phyloP scores from a whole-genome alignment of 2,329 filamentous ascomycete genomes.

The Trichocomaceae sp. region DNA sequence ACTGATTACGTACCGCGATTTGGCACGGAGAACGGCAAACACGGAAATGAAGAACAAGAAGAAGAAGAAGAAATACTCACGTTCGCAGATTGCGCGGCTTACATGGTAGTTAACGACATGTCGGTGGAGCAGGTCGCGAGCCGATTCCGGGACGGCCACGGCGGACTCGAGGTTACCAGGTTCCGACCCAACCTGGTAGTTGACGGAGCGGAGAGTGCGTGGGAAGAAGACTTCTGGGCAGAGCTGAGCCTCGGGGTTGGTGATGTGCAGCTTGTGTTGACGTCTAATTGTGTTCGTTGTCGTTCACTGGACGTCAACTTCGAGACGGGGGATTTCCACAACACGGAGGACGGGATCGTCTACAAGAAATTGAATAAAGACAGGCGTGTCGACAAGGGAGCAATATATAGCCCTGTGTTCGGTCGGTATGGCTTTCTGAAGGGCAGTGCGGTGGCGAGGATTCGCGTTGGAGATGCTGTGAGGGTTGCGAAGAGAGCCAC shows the following conservation, averaged over 20 bases:
- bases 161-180: conserved; percentile 55
- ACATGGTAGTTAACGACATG: conserved; percentile 60
- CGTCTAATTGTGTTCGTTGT: conserved; percentile 64
- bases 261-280: conserved; percentile 48
- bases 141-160: conserved; percentile 45
- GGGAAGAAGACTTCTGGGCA: conserved; percentile 68
- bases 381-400: conserved; percentile 62
- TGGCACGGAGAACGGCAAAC: not conserved
- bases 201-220: conserved; percentile 50
- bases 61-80: conserved; percentile 50
- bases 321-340: conserved; percentile 52
- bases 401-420: conserved; percentile 64
- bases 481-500: conserved; percentile 40
- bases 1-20: conserved; percentile 3
- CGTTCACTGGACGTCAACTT: conserved; percentile 67
- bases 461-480: conserved; percentile 54
- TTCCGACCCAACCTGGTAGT: conserved; percentile 70
- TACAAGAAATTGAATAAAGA: conserved; percentile 66
- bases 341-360: conserved; percentile 53
- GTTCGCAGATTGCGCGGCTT: conserved; percentile 64
- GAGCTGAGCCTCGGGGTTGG: conserved; percentile 45
- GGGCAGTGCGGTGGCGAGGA: conserved; percentile 25
- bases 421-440: conserved; percentile 63
- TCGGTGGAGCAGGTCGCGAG: conserved; percentile 62
- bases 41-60: no score